These are phyloP conservation scores for Tricholoma flavovirens DNA, from an alignment of 768 basidiomycete genomes.

Conservation along the genomic window DNA sequence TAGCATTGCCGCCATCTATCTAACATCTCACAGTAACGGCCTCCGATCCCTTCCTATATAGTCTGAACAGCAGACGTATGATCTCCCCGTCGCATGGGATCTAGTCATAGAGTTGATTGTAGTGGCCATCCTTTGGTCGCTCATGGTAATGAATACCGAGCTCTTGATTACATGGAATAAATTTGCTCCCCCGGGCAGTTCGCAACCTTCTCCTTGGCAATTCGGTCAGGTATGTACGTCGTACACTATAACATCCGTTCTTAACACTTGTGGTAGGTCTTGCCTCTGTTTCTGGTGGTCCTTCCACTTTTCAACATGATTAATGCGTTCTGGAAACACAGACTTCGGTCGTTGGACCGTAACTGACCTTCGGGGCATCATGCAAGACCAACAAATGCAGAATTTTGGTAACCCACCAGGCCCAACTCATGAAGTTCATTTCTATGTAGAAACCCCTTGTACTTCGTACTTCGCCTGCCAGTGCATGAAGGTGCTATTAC, in stretches of 20 bases:
- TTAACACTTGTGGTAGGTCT: constrained; percentile 6
- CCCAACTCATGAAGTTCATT: too few relatives aligned
- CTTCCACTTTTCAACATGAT: constrained; percentile 11
- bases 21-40: neutral
- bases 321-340: constrained; percentile 10
- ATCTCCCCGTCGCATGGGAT: constrained; percentile 12
- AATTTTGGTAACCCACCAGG: too few relatives aligned
- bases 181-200: neutral
- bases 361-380: neutral
- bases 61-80: constrained; percentile 1
- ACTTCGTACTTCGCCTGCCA: too few relatives aligned
- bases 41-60: neutral
- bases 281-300: constrained; percentile 17
- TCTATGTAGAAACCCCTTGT: too few relatives aligned
- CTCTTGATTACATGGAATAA: constrained; percentile 12
- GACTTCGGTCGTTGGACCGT: constrained; percentile 1
- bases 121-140: constrained; percentile 10
- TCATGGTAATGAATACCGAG: constrained; percentile 18
- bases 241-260: too few relatives aligned
- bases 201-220: constrained; percentile 9
- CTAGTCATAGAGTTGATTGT: constrained; percentile 10
- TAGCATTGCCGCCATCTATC: neutral
- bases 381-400: neutral
- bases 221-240: constrained; percentile 14
- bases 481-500: too few relatives aligned